Percentiles rank a stretch among this genome's conserved stretches.
Conservation (phyloP, 73 alveolate genomes). For the Symbiodinium natans region DNA sequence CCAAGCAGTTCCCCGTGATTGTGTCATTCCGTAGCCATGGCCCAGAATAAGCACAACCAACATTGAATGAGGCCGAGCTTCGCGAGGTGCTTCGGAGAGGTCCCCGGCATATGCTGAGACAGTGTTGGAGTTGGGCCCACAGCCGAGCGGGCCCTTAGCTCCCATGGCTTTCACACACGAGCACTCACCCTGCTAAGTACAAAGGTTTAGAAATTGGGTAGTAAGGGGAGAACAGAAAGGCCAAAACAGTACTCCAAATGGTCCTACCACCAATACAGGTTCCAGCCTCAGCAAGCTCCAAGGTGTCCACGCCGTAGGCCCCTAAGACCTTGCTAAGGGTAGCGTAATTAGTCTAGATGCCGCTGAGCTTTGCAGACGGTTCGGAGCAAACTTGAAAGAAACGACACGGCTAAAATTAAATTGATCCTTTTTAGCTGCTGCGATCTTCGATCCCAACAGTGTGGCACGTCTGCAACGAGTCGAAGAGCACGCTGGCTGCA, state of each 20-base stretch:
- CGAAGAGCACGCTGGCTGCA: no score
- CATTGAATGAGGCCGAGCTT: neutral
- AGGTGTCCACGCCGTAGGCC: slow-evolving; percentile 52
- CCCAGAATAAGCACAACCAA: no score
- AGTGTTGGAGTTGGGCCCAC: slow-evolving; percentile 79
- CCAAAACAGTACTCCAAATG: no score
- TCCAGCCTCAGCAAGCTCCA: slow-evolving; percentile 68
- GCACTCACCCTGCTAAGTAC: neutral
- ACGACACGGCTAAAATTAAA: no score
- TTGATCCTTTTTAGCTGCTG: no score
- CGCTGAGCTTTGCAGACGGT: no score
- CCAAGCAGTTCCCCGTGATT: no score
- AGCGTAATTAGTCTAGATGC: no score
- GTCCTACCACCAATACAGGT: neutral
- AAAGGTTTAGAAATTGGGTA: neutral
- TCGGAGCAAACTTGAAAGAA: no score
- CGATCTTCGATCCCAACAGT: no score
- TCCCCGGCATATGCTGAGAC: slow-evolving; percentile 80
- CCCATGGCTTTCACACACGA: neutral
- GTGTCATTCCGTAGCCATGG: no score
- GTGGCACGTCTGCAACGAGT: no score
- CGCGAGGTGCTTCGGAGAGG: neutral
- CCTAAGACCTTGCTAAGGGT: slow-evolving; percentile 29
- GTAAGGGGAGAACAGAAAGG: neutral
- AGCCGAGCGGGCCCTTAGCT: slow-evolving; percentile 64